phyloP scores from a whole-genome alignment of 495 filamentous ascomycete species.

The Echria macrotheca region DNA sequence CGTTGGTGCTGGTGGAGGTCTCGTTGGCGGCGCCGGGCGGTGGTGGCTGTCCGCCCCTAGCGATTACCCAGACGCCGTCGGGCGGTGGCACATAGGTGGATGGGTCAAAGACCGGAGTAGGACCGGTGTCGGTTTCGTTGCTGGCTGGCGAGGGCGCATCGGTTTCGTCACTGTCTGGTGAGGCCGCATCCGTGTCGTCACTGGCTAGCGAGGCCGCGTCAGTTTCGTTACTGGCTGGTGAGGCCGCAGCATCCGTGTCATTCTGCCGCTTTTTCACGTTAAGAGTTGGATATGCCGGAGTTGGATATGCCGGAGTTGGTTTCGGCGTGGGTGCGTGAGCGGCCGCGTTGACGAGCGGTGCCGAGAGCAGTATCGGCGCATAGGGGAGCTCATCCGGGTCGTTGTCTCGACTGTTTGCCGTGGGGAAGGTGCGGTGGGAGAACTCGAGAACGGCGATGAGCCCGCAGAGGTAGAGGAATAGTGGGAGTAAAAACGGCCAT shows the following conservation, averaged over 20 bases:
- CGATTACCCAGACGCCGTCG: too few relatives aligned
- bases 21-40: too few relatives aligned
- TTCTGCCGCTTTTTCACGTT: background rate
- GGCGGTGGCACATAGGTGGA: too few relatives aligned
- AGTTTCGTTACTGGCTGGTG: background rate
- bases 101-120: too few relatives aligned
- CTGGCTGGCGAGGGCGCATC: too few relatives aligned
- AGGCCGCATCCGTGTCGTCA: too few relatives aligned
- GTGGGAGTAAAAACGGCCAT: slow-evolving; percentile 3
- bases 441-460: slow-evolving; percentile 5
- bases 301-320: too few relatives aligned
- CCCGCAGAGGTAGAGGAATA: slow-evolving; percentile 3
- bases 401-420: background rate
- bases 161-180: background rate
- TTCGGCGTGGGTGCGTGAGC: background rate
- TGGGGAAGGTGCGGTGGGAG: background rate
- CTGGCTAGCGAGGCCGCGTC: too few relatives aligned
- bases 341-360: background rate
- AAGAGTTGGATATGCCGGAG: background rate
- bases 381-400: background rate
- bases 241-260: background rate
- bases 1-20: too few relatives aligned
- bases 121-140: too few relatives aligned
- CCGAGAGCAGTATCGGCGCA: background rate
- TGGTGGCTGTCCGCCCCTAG: too few relatives aligned